These are phyloP conservation scores for Yamadazyma membranifaciens DNA, from an alignment of 1,139 yeast genomes.

Conservation along the genomic window DNA sequence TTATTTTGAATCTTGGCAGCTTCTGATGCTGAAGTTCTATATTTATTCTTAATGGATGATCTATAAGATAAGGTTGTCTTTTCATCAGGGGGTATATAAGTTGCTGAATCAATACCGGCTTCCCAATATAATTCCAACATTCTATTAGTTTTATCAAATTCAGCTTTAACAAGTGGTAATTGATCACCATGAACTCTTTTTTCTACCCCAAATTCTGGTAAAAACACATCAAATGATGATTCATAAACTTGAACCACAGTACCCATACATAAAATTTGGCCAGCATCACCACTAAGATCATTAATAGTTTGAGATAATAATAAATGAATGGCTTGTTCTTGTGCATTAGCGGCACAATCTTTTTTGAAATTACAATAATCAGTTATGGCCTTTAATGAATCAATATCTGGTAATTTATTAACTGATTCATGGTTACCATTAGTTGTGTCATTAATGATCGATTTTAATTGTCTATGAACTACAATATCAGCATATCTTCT, in stretches of 20 bases:
- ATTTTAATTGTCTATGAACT: constrained; percentile 87
- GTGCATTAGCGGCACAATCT: constrained; percentile 91
- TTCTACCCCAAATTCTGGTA: constrained; percentile 95
- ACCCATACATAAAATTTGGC: constrained; percentile 82
- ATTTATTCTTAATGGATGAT: constrained; percentile 74
- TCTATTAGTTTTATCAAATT: constrained; percentile 70
- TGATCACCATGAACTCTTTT: constrained; percentile 98
- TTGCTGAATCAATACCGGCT: constrained; percentile 85
- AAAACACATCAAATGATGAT: constrained; percentile 89
- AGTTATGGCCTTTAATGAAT: constrained; percentile 73
- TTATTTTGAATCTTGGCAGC: constrained; percentile 62
- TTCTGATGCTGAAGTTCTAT: constrained; percentile 66
- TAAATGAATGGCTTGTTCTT: constrained; percentile 91
- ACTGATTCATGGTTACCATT: background rate
- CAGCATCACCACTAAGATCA: constrained; percentile 71
- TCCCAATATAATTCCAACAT: constrained; percentile 89
- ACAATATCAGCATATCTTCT: constrained; percentile 89
- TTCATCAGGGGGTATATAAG: constrained; percentile 88
- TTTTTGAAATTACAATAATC: constrained; percentile 95
- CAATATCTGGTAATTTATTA: constrained; percentile 45
- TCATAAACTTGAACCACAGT: constrained; percentile 91
- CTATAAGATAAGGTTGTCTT: constrained; percentile 73
- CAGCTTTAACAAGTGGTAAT: constrained; percentile 88
- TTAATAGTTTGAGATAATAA: constrained; percentile 81
- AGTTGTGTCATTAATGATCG: constrained; percentile 44